Evolutionary conservation across 352 stramenopile genomes (phyloP), one percentile per base, ranked within the genome.

Genomic region (Phytophthora brassicae): DNA sequence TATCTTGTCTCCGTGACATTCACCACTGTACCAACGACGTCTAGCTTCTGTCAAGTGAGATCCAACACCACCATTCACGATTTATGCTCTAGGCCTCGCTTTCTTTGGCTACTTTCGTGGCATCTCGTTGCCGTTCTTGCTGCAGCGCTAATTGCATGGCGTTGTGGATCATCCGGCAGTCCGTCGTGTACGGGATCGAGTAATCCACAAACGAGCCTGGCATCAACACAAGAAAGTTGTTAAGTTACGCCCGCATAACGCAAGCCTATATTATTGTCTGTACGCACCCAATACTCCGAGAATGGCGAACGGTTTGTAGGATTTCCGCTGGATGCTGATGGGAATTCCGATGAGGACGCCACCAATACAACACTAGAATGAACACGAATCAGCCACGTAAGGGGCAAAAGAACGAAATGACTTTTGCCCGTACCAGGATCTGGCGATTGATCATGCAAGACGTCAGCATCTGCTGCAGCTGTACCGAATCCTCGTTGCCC

Each of bases 391-490:
- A 44, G 38, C 17, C 17, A 44, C 26, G 8, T 8, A 31, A 31
- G 23, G 17, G 12, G 16, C 19, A 4, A 42, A 17, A 44, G 17
- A 14, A 17, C 6, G 35, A 41, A 23, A 22, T 44, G 9, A 6
- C n/a, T 44, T 4, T 44, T 24, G 38, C n/a, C 17, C n/a, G 59
- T 47, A 92, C 83, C 70, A 92, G 60, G 26, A 92, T 84, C 72
- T 92, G 83, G 6, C 83, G 79, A 59, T 92, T 92, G 67, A 92
- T 87, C 83, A 92, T 90, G 57, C 83, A 92, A 22, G 83, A 92
- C 33, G 83, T 88, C 56, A 92, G 83, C 83, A 92, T 92, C 64
- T 92, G 86, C 66, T 88, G 68, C 38, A 92, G 66, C 68, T 92
- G 80, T 12, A 43, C 46, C 49, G 81, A 89, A 66, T 92, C 83